Evolutionary conservation across 2,329 filamentous ascomycete genomes (phyloP), one percentile per base, ranked within the genome.

Genomic region (Calonectria ilicicola): DNA sequence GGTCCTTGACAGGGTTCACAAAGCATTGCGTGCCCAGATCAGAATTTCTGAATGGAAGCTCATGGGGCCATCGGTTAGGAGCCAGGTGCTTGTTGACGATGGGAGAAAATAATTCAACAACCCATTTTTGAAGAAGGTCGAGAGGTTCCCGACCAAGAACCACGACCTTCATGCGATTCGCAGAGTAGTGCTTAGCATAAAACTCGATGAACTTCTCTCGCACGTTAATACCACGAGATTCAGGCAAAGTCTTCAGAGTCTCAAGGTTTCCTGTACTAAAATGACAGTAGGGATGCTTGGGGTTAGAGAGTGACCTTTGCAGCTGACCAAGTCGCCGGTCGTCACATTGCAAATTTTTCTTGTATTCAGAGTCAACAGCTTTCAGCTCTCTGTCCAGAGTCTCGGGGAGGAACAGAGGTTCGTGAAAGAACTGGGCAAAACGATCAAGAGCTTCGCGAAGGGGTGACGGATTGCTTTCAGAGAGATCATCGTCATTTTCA

Each of bases 321-420:
- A 98, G 88, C 84, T 98, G 96, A 80, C 96, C 92, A 75, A 98
- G 85, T 19, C 96, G 91, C 95, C 96, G 98, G 69, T 91, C 90
- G 80, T 98, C 96, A 82, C 91, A 96, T 85, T 98, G 96, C 62
- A 98, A 86, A 78, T 98, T 98, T 89, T 98, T 98, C 89, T 98
- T 98, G 86, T 98, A 98, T 84, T 98, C 96, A 7, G 95, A 98
- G 81, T 98, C 95, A 21, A 98, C 96, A 1, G 96, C 96, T 76
- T 90, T 92, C 74, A 98, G 87, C 85, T 98, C 96, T 63, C 96
- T 91, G 79, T 98, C 96, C 62, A 98, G 84, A 0, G 95, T 97
- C 76, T 92, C 95, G 67, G 93, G 92, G 12, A 97, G 88, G 83
- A 98, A 98, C 38, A 98, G 88, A 0, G 96, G 96, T 74, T 93